Percentiles rank a stretch among this genome's conserved stretches.
Conservation (phyloP, 768 basidiomycete species). For the Rhodotorula paludigena region DNA sequence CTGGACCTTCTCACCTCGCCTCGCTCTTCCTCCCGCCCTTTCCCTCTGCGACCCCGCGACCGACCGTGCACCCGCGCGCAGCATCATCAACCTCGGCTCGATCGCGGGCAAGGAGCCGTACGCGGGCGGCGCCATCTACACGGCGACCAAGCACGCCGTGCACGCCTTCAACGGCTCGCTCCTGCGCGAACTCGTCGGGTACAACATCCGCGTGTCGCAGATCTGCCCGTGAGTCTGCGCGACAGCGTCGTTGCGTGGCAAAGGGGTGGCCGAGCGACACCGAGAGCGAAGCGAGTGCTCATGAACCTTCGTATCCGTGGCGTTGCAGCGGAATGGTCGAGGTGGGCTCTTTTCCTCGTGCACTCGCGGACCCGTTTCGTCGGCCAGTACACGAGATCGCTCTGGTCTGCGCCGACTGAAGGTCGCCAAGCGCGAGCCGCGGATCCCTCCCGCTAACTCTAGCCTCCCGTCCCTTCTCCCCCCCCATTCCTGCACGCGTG, state of each 20-base stretch:
- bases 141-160: constrained; percentile 71
- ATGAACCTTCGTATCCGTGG: too few relatives aligned
- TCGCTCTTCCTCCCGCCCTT: background rate
- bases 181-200: constrained; percentile 71
- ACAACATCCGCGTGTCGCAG: constrained; percentile 86
- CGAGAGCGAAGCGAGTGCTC: too few relatives aligned
- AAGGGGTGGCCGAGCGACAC: background rate
- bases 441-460: background rate
- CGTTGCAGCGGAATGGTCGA: constrained; percentile 9
- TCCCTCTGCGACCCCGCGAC: background rate
- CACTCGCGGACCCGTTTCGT: too few relatives aligned
- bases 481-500: too few relatives aligned
- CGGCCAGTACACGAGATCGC: too few relatives aligned
- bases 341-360: background rate
- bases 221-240: constrained; percentile 77
- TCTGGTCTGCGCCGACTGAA: background rate
- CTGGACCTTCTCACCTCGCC: too few relatives aligned
- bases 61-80: background rate
- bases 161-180: constrained; percentile 77
- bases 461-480: too few relatives aligned
- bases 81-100: constrained; percentile 88
- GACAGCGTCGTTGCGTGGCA: constrained; percentile 23
- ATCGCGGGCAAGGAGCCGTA: constrained; percentile 61
- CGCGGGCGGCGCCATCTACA: constrained; percentile 79
- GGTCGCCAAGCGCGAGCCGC: background rate